phyloP scores from a whole-genome alignment of 2,329 filamentous ascomycete genomes.

The Nemania sp. region DNA sequence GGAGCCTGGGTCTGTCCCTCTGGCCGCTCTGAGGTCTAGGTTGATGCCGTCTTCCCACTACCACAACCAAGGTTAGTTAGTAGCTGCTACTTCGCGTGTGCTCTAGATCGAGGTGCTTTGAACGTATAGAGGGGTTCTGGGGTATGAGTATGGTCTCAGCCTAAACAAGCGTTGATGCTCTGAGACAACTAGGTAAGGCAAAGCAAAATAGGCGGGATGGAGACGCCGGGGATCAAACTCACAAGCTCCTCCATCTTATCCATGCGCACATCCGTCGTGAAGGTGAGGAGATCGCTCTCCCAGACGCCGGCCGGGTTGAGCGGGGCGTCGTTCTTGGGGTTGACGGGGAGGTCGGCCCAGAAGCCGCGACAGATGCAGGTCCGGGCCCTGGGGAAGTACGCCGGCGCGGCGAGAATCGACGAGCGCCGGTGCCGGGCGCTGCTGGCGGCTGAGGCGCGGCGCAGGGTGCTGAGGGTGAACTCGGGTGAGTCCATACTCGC shows the following conservation, averaged over 20 bases:
- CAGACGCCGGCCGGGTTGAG: conserved; percentile 75
- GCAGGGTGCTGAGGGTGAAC: conserved; percentile 65
- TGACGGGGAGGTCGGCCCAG: conserved; percentile 78
- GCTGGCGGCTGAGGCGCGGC: conserved; percentile 45
- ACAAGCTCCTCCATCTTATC: conserved; percentile 79
- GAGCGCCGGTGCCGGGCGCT: conserved; percentile 5
- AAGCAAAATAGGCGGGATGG: not conserved
- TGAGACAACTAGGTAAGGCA: not conserved
- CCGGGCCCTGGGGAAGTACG: conserved; percentile 69
- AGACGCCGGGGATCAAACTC: not conserved
- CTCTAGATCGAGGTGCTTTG: not conserved
- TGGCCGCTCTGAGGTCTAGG: conserved; percentile 15
- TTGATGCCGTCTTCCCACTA: conserved; percentile 52
- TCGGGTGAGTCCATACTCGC: conserved; percentile 60
- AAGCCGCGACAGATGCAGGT: conserved; percentile 89
- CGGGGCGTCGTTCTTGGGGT: conserved; percentile 78
- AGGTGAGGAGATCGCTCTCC: conserved; percentile 81
- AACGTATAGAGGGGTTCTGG: not conserved
- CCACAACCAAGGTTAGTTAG: not conserved
- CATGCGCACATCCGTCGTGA: conserved; percentile 92
- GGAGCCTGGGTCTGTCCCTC: conserved; percentile 48
- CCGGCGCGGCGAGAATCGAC: conserved; percentile 51
- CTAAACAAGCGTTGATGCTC: not conserved
- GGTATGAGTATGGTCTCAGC: not conserved
- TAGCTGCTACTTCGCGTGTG: not conserved